Conservation (phyloP, 306 rosid genomes). For the Prunus fruticosa region DNA sequence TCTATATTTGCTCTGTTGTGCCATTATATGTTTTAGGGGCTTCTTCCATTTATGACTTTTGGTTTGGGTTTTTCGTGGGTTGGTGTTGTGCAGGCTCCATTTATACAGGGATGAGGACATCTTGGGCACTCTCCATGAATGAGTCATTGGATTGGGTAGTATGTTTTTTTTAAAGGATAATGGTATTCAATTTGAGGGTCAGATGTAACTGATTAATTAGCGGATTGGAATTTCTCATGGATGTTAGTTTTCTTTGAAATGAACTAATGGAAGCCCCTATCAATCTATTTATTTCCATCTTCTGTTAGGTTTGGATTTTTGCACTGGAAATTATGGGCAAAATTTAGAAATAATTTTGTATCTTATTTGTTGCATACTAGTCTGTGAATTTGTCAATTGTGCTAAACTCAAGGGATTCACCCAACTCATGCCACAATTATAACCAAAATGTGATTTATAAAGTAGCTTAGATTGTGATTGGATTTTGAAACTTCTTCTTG, state of each 20-base stretch:
- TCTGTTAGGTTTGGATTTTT: background rate
- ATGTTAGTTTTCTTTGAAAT: conserved; percentile 2
- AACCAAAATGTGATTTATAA: too few relatives aligned
- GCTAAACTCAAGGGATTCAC: background rate
- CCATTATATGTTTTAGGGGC: background rate
- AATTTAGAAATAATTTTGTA: background rate
- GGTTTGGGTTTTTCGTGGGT: conserved; percentile 1
- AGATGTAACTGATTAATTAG: conserved; percentile 1
- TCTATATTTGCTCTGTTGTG: background rate
- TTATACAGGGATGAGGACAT: conserved; percentile 46
- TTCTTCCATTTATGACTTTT: background rate
- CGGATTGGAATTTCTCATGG: background rate
- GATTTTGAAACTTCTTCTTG: too few relatives aligned
- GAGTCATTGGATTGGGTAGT: background rate
- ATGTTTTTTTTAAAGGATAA: background rate
- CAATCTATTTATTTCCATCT: background rate
- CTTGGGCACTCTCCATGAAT: conserved; percentile 39
- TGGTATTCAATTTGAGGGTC: background rate
- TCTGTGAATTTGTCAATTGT: background rate
- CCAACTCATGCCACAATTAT: too few relatives aligned
- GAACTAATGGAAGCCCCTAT: background rate
- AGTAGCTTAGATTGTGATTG: too few relatives aligned
- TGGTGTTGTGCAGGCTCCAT: conserved; percentile 49
- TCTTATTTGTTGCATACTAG: background rate
- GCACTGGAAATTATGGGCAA: background rate